A percentile compares a stretch with the other conserved stretches of the same genome.
These are phyloP conservation scores for Alternaria alternata DNA, from an alignment of 2,329 filamentous ascomycete species.

Conservation along the genomic window DNA sequence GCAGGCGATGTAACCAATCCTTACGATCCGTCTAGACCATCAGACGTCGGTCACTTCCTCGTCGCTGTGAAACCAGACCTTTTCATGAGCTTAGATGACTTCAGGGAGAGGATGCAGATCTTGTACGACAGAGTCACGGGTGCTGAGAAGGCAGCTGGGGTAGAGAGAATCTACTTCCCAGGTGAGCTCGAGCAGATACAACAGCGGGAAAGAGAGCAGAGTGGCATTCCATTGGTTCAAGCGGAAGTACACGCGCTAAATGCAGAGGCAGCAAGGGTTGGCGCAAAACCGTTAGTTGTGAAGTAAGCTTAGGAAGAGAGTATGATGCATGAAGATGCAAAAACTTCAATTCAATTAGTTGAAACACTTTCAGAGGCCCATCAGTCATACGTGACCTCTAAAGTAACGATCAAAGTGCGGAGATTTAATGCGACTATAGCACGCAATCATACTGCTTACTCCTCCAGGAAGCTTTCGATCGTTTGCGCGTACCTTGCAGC, in stretches of 20 bases:
- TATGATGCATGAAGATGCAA: neutral
- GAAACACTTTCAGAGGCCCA: too few relatives aligned
- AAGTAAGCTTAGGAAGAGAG: neutral
- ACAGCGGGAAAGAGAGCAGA: constrained; percentile 40
- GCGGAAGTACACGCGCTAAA: constrained; percentile 60
- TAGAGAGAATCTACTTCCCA: constrained; percentile 66
- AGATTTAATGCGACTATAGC: neutral
- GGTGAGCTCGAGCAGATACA: constrained; percentile 43
- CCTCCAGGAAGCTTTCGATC: neutral
- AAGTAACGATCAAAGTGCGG: neutral
- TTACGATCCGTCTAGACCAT: constrained; percentile 73
- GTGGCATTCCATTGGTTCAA: constrained; percentile 59
- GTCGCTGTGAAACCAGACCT: constrained; percentile 72
- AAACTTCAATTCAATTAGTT: neutral
- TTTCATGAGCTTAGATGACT: constrained; percentile 75
- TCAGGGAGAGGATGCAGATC: constrained; percentile 69
- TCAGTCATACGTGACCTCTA: neutral
- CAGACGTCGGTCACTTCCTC: constrained; percentile 78
- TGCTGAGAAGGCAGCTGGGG: constrained; percentile 61
- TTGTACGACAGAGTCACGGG: constrained; percentile 63
- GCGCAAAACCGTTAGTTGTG: constrained; percentile 24
- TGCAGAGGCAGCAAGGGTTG: constrained; percentile 57
- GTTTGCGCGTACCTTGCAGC: constrained; percentile 20
- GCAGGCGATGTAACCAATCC: constrained; percentile 79
- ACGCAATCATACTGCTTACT: neutral